phyloP scores from a whole-genome alignment of 2,329 filamentous ascomycete genomes.

The Hymenoscyphus fraxineus region DNA sequence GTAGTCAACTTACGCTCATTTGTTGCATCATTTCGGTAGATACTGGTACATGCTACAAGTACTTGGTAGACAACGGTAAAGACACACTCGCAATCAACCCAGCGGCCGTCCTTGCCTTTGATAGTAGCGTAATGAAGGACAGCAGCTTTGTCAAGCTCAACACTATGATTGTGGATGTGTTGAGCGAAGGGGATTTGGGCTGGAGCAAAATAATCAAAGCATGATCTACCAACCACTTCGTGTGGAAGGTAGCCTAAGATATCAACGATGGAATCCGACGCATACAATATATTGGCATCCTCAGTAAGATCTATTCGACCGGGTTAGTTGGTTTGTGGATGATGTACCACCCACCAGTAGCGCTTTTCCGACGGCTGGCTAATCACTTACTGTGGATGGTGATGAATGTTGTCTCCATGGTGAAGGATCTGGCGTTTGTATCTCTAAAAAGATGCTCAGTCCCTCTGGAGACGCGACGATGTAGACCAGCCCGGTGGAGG shows the following conservation, averaged over 20 bases:
- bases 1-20: constrained; percentile 63
- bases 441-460: constrained; percentile 37
- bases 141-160: constrained; percentile 78
- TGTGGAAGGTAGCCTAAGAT: constrained; percentile 76
- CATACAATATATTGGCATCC: constrained; percentile 77
- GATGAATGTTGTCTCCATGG: constrained; percentile 85
- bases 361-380: neutral
- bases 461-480: constrained; percentile 20
- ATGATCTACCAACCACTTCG: constrained; percentile 71
- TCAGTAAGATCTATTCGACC: constrained; percentile 59
- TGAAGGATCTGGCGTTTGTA: constrained; percentile 35
- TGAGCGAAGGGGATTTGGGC: constrained; percentile 75
- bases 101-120: constrained; percentile 62
- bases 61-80: constrained; percentile 89
- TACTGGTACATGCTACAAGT: constrained; percentile 76
- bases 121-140: constrained; percentile 78
- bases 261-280: constrained; percentile 77
- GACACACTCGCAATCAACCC: constrained; percentile 81
- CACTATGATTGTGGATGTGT: constrained; percentile 66
- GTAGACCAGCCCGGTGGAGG: constrained; percentile 3
- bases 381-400: constrained; percentile 73
- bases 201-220: constrained; percentile 83
- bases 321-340: constrained; percentile 17
- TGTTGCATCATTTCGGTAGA: constrained; percentile 65
- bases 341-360: neutral